Base-by-base conservation (phyloP, 371 early-diverging fungal genomes). In the Apophysomyces elegans region DNA sequence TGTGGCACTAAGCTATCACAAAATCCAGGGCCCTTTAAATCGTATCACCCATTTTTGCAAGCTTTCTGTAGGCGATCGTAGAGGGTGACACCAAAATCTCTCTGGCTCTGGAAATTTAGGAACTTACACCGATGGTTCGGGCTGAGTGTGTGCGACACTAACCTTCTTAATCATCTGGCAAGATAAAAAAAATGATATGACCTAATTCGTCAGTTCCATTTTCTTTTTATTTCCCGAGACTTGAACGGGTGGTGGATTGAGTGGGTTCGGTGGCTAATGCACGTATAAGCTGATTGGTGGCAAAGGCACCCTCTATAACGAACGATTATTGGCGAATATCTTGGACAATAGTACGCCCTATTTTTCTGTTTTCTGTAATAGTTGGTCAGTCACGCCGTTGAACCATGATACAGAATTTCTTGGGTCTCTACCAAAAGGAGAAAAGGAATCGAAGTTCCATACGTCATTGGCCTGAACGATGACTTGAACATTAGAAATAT, bases 11-110 rank as follows among this genome's bases (percentile, higher is more conserved):
- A 21, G 21, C n/a, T 21, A 21, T 50, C 54, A 50, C 21, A 50
- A 50, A 21, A 50, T 18, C 54, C 54, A 50, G 54, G 54, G 54
- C 54, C 41, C 54, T 50, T 50, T 26, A 21, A 50, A 50, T 50
- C 21, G 16, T 50, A 9, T 21, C 54, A 26, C 21, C 54, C 9
- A 21, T 18, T 50, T 7, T 26, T 50, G 54, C 4, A 7, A 26
- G 7, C 54, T n/a, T 50, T 50, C 21, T 50, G 54, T 21, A 26
- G 54, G 21, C 21, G 54, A 50, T 50, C 54, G 54, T 21, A 50
- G n/a, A 9, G 32, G 32, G 54, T 50, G 16, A 26, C 21, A 50
- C 54, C 0, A 21, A 8, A 5, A 18, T 16, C n/a, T 14, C 21
- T 9, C 9, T 18, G 54, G 54, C 54, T 50, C 54, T 21, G 21